Percentiles rank a stretch among this genome's conserved stretches.
Conservation (phyloP, 352 stramenopile species). For the Pilasporangium apinafurcum region DNA sequence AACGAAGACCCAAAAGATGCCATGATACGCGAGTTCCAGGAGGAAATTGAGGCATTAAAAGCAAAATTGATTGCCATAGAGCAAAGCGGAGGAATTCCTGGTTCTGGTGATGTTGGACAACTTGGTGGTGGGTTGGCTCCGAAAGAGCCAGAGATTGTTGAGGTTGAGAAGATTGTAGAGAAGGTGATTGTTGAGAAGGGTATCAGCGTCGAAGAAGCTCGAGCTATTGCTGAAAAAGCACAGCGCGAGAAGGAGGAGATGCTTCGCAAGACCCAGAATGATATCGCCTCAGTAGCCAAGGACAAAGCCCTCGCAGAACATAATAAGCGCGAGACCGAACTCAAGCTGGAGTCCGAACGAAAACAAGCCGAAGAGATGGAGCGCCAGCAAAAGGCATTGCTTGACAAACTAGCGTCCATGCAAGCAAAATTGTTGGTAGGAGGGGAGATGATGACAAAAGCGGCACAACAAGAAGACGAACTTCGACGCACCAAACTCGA, state of each 20-base stretch:
- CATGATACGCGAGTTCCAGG: constrained; percentile 96
- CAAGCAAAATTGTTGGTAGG: constrained; percentile 90
- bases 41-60: constrained; percentile 94
- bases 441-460: constrained; percentile 93
- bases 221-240: constrained; percentile 64
- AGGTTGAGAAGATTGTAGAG: constrained; percentile 83
- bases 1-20: constrained; percentile 98
- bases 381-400: constrained; percentile 65
- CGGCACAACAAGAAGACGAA: constrained; percentile 92
- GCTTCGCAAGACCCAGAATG: constrained; percentile 56
- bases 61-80: constrained; percentile 63
- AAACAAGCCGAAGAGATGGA: constrained; percentile 66
- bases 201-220: constrained; percentile 72
- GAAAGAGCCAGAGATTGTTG: constrained; percentile 36
- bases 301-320: constrained; percentile 81
- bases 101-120: background rate
- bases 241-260: constrained; percentile 74
- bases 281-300: constrained; percentile 64
- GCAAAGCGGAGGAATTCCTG: constrained; percentile 20
- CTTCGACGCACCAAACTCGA: constrained; percentile 91
- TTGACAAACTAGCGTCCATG: constrained; percentile 87
- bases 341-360: constrained; percentile 85
- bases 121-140: constrained; percentile 2
- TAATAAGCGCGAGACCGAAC: constrained; percentile 80
- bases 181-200: constrained; percentile 79